phyloP scores from a whole-genome alignment of 2,329 filamentous ascomycete genomes.

The Chlorencoelia australis region DNA sequence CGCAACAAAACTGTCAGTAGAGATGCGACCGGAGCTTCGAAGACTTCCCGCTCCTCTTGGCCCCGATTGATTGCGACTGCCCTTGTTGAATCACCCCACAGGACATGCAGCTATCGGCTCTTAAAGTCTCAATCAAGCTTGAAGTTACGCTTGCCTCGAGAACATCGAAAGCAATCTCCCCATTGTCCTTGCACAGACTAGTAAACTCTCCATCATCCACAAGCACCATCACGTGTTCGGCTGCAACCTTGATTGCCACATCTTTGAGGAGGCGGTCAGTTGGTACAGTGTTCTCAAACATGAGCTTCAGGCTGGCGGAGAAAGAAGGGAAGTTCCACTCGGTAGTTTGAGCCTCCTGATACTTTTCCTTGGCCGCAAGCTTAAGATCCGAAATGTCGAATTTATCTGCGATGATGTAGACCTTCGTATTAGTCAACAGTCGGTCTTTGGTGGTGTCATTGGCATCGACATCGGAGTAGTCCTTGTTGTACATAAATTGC shows the following conservation, averaged over 20 bases:
- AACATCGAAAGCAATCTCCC: conserved; percentile 3
- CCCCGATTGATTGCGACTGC: too few relatives aligned
- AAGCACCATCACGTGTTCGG: not conserved
- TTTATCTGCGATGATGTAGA: conserved; percentile 9
- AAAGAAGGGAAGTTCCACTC: conserved; percentile 4
- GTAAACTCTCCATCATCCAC: conserved; percentile 2
- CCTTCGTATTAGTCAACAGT: conserved; percentile 2
- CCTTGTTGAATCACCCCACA: too few relatives aligned
- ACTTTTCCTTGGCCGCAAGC: conserved; percentile 4
- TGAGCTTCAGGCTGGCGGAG: not conserved
- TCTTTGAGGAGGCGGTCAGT: conserved; percentile 2
- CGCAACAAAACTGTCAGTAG: too few relatives aligned
- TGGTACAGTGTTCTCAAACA: conserved; percentile 5
- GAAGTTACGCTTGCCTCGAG: too few relatives aligned
- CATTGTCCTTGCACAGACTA: conserved; percentile 1
- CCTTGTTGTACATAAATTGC: conserved; percentile 1
- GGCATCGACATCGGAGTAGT: not conserved
- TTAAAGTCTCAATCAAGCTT: too few relatives aligned
- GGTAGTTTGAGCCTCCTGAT: not conserved
- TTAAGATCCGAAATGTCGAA: conserved; percentile 9
- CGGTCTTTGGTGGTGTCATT: not conserved
- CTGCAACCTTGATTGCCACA: conserved; percentile 1
- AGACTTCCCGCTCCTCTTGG: too few relatives aligned
- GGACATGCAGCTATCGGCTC: too few relatives aligned
- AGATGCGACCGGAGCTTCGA: too few relatives aligned